Conservation (phyloP, 768 basidiomycete genomes). For the Mycena crocata region DNA sequence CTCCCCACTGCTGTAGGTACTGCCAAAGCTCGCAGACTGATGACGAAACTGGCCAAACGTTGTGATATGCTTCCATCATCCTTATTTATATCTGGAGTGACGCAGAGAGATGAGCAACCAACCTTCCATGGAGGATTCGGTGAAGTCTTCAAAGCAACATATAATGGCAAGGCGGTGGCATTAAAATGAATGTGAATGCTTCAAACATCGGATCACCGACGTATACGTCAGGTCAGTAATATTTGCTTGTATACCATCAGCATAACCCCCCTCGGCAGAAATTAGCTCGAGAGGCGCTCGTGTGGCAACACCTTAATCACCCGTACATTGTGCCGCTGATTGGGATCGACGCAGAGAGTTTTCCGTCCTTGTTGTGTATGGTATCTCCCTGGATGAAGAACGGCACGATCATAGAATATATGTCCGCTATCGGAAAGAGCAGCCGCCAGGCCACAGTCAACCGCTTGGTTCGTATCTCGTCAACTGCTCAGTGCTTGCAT, state of each 20-base stretch:
- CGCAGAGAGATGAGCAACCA: conserved; percentile 12
- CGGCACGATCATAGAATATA: conserved; percentile 36
- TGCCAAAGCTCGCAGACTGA: conserved; percentile 11
- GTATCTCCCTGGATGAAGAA: conserved; percentile 43
- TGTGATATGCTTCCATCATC: conserved; percentile 26
- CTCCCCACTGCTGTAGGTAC: conserved; percentile 4
- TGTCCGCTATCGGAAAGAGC: conserved; percentile 21
- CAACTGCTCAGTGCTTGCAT: too few species aligned
- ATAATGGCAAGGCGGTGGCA: conserved; percentile 21
- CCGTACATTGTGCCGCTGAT: conserved; percentile 18
- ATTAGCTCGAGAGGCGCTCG: conserved; percentile 38
- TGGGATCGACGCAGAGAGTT: conserved; percentile 16
- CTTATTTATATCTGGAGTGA: conserved; percentile 20
- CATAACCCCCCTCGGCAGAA: conserved; percentile 17
- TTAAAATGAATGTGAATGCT: conserved; percentile 27
- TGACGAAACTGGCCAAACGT: conserved; percentile 12
- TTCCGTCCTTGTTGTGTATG: conserved; percentile 32
- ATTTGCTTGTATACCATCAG: neutral
- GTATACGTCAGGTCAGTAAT: conserved; percentile 20
- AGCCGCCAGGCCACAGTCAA: conserved; percentile 9
- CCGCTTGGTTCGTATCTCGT: conserved; percentile 25
- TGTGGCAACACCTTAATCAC: conserved; percentile 31
- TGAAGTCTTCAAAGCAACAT: conserved; percentile 23
- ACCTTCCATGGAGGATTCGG: conserved; percentile 28
- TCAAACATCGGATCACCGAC: conserved; percentile 14